Evolutionary conservation across 768 basidiomycete genomes (phyloP), one percentile per base, ranked within the genome.

Genomic region (Coprinopsis sp.): DNA sequence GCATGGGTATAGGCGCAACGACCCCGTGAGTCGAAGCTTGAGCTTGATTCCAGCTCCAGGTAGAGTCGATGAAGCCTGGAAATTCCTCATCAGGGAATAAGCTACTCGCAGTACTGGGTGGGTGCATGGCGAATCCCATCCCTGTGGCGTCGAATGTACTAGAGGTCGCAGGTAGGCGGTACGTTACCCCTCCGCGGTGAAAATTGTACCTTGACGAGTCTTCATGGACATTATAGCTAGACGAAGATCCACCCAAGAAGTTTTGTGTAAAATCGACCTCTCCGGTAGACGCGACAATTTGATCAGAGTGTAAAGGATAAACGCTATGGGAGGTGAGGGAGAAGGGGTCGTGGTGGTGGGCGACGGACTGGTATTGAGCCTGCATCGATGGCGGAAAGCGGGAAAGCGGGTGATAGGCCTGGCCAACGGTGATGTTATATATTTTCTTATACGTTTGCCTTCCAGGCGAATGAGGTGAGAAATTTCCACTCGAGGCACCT

Each of bases 231-330:
- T 22, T 16, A 33, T 70, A 69, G 47, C 59, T 53, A 56, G 65
- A 60, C 54, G 73, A 68, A 65, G 74, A 77, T 77, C 74, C 73
- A 54, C 67, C 67, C 53, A 72, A 75, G 74, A 75, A 77, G 74
- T 65, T 54, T 42, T 38, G 57, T 50, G 59, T 56, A 61, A 66
- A 61, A 59, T 49, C 42, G 46, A 65, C 63, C 51, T 58, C 61
- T 49, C 63, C 65, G 57, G 58, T 52, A 55, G 59, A 54, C 57
- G 64, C 50, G 51, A 58, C 54, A 59, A 64, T 65, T 36, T 61
- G 55, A 60, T 64, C 61, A 50, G 55, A 51, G 51, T 51, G 56
- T 49, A 53, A 54, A 43, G 55, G 50, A 47, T 55, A 54, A 45
- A 50, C 34, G 30, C 33, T 39, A 14, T 51, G 50, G 46, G 52